Percentiles rank a stretch among this genome's conserved stretches.
Evolutionary conservation across 441 rosid genomes (phyloP).

Genomic region (Erodium chrysanthum): DNA sequence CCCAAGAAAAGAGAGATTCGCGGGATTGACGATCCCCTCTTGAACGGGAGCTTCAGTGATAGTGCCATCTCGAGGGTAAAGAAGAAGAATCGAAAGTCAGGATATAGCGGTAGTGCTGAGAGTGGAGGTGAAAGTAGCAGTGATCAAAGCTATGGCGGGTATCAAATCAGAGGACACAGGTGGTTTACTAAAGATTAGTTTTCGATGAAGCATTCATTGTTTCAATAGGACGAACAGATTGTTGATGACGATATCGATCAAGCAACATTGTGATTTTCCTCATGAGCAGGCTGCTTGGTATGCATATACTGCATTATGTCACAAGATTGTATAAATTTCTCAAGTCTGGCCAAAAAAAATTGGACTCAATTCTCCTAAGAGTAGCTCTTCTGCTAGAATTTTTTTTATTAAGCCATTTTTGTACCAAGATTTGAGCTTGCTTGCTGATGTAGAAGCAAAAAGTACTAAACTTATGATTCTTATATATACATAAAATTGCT

Average conservation of each 20-base stretch:
- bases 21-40: constrained; percentile 91
- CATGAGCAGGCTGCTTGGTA: too few relatives aligned
- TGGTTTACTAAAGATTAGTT: constrained; percentile 75
- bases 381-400: too few relatives aligned
- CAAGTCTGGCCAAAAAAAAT: too few relatives aligned
- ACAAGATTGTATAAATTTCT: too few relatives aligned
- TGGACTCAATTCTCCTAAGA: too few relatives aligned
- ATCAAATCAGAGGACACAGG: constrained; percentile 61
- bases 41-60: constrained; percentile 84
- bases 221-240: neutral
- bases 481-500: too few relatives aligned
- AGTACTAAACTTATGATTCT: too few relatives aligned
- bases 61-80: constrained; percentile 57
- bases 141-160: constrained; percentile 68
- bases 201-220: neutral
- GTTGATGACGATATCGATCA: neutral
- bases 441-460: too few relatives aligned
- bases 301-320: too few relatives aligned
- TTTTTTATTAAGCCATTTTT: too few relatives aligned
- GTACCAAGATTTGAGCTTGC: too few relatives aligned
- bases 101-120: constrained; percentile 60
- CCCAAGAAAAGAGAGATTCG: constrained; percentile 61
- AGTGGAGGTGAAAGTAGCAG: constrained; percentile 92
- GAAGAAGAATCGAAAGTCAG: constrained; percentile 59
- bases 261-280: too few relatives aligned